Percentiles rank a stretch among this genome's conserved stretches.
Evolutionary conservation across 441 rosid genomes (phyloP).

Genomic region (Cnidoscolus chayamansa): DNA sequence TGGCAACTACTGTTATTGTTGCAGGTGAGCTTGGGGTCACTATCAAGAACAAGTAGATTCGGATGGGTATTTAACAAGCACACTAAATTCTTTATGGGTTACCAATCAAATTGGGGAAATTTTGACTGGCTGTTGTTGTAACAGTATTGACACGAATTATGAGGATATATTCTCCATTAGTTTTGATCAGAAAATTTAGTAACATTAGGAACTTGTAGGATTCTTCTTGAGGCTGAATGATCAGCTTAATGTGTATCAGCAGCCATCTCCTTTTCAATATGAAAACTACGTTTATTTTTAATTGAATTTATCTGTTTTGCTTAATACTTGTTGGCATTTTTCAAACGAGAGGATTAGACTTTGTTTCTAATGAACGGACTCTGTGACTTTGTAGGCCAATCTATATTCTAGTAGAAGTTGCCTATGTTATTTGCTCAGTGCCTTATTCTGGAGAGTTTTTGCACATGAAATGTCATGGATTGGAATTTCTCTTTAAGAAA

Average conservation of each 20-base stretch:
- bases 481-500: not conserved
- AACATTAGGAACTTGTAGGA: constrained; percentile 2
- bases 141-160: not conserved
- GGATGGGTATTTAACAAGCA: constrained; percentile 8
- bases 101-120: constrained; percentile 3
- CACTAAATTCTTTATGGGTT: not conserved
- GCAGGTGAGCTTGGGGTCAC: constrained; percentile 80
- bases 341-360: not conserved
- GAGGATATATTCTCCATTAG: not conserved
- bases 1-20: constrained; percentile 86
- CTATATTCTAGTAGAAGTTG: not conserved
- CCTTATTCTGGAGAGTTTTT: not conserved
- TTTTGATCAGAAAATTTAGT: not conserved
- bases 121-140: not conserved
- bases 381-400: not conserved
- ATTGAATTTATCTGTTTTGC: not conserved
- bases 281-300: not conserved
- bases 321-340: not conserved
- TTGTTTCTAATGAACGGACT: not conserved
- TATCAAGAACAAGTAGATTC: constrained; percentile 46
- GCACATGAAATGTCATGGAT: not conserved
- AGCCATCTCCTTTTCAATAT: constrained; percentile 9
- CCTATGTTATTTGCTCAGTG: not conserved
- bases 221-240: constrained; percentile 10
- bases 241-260: constrained; percentile 13